Conservation (phyloP, 805 yeast species). For the Brettanomyces sp. region DNA sequence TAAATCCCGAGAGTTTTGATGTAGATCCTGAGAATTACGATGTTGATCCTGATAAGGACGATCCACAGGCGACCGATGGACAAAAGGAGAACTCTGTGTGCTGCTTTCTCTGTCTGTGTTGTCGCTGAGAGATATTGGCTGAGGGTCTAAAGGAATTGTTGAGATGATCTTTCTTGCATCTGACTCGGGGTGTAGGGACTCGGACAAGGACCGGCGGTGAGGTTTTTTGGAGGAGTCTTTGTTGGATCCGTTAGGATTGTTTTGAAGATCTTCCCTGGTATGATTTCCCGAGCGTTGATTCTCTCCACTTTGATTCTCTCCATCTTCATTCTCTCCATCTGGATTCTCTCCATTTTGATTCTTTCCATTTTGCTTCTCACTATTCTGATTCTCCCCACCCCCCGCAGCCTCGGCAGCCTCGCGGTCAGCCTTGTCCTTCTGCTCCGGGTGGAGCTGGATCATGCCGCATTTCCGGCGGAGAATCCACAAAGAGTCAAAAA, state of each 20-base stretch:
- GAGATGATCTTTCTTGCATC: slow-evolving; percentile 67
- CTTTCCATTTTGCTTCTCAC: slow-evolving; percentile 17
- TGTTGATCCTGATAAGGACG: too few relatives aligned
- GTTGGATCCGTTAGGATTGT: slow-evolving; percentile 10
- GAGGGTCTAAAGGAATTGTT: slow-evolving; percentile 77
- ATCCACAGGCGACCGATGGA: slow-evolving; percentile 8
- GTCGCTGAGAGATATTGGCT: slow-evolving; percentile 45
- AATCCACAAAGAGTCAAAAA: slow-evolving; percentile 83
- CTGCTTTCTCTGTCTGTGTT: slow-evolving; percentile 16
- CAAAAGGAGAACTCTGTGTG: slow-evolving; percentile 14
- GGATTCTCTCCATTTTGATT: slow-evolving; percentile 10
- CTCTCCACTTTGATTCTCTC: slow-evolving; percentile 14
- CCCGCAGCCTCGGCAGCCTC: slow-evolving; percentile 6
- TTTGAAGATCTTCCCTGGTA: slow-evolving; percentile 11
- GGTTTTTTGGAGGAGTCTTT: slow-evolving; percentile 9
- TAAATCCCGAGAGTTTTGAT: not conserved
- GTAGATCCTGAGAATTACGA: too few relatives aligned
- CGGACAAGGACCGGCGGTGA: slow-evolving; percentile 39
- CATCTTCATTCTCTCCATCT: slow-evolving; percentile 13
- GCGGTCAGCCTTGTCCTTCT: slow-evolving; percentile 9
- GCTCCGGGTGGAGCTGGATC: slow-evolving; percentile 45
- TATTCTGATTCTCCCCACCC: slow-evolving; percentile 8
- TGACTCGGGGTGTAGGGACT: slow-evolving; percentile 53
- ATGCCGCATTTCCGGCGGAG: slow-evolving; percentile 83
- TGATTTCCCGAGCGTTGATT: not conserved